Percentiles rank a stretch among this genome's conserved stretches.
Conservation (phyloP, 2,329 filamentous ascomycete genomes). For the Pyricularia grisea region DNA sequence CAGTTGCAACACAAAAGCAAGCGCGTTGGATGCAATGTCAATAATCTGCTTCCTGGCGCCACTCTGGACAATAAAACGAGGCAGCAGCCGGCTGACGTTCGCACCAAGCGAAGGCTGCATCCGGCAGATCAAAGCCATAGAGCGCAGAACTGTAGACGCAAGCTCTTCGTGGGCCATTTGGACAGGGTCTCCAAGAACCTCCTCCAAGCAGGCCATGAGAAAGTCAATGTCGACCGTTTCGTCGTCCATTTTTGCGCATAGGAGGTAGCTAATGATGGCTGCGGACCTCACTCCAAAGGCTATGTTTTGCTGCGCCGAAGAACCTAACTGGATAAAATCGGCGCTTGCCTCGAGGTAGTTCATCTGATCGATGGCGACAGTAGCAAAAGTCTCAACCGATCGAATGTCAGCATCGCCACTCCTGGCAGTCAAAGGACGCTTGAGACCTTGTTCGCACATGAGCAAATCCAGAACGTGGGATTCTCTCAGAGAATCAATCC, state of each 20-base stretch:
- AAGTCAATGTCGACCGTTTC: slow-evolving; percentile 70
- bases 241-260: slow-evolving; percentile 74
- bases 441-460: slow-evolving; percentile 45
- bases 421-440: slow-evolving; percentile 29
- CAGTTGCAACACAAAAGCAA: slow-evolving; percentile 71
- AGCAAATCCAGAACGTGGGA: slow-evolving; percentile 66
- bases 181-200: slow-evolving; percentile 64
- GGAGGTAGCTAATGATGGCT: slow-evolving; percentile 73
- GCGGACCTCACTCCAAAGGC: slow-evolving; percentile 80
- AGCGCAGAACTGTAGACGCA: slow-evolving; percentile 69
- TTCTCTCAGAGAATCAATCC: slow-evolving; percentile 47
- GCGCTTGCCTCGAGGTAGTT: slow-evolving; percentile 78
- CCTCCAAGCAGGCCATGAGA: slow-evolving; percentile 78
- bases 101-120: slow-evolving; percentile 65
- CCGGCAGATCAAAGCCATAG: slow-evolving; percentile 72
- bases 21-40: slow-evolving; percentile 68
- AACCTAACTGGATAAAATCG: slow-evolving; percentile 81
- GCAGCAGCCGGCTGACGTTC: slow-evolving; percentile 66
- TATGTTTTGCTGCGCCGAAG: slow-evolving; percentile 76
- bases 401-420: slow-evolving; percentile 41
- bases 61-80: slow-evolving; percentile 82
- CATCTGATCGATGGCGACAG: slow-evolving; percentile 74
- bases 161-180: slow-evolving; percentile 77
- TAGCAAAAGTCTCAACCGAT: slow-evolving; percentile 55
- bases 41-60: slow-evolving; percentile 61